These are phyloP conservation scores for Isoetes taiwanensis DNA, from an alignment of 75 land plant genomes.

Conservation along the genomic window DNA sequence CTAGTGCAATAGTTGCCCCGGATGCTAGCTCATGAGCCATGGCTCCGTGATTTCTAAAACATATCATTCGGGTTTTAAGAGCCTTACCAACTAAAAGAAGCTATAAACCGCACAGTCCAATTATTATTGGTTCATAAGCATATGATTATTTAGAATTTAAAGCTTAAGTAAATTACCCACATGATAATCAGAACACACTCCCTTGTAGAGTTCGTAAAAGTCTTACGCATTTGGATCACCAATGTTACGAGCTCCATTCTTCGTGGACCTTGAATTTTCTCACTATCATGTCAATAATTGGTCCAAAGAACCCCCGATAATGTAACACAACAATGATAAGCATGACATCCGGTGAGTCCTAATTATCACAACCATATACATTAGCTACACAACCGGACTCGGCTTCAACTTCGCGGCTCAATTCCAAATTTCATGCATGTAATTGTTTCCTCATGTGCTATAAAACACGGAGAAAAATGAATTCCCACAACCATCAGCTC, in stretches of 20 bases:
- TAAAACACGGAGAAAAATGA: too few relatives aligned
- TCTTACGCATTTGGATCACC: constrained; percentile 20
- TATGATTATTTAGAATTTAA: too few relatives aligned
- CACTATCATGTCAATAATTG: constrained; percentile 16
- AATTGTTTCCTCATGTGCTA: too few relatives aligned
- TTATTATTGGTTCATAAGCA: too few relatives aligned
- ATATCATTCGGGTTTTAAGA: neutral
- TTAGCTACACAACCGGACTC: too few relatives aligned
- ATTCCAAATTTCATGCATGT: too few relatives aligned
- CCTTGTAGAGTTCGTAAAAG: constrained; percentile 24
- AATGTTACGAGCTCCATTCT: constrained; percentile 26
- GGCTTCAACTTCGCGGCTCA: too few relatives aligned
- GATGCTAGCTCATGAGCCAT: constrained; percentile 31
- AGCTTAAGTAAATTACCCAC: constrained; percentile 13
- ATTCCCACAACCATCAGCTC: too few relatives aligned
- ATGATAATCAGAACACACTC: constrained; percentile 21
- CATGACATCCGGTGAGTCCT: too few relatives aligned
- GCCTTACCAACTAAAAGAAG: neutral
- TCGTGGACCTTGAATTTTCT: constrained; percentile 22
- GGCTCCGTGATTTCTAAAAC: constrained; percentile 12
- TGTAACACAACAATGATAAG: too few relatives aligned
- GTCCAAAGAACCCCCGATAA: constrained; percentile 17
- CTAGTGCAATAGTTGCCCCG: constrained; percentile 23
- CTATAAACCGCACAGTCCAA: too few relatives aligned
- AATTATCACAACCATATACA: too few relatives aligned